These are phyloP conservation scores for Citrus hindsii DNA, from an alignment of 345 rosid species.

Conservation along the genomic window DNA sequence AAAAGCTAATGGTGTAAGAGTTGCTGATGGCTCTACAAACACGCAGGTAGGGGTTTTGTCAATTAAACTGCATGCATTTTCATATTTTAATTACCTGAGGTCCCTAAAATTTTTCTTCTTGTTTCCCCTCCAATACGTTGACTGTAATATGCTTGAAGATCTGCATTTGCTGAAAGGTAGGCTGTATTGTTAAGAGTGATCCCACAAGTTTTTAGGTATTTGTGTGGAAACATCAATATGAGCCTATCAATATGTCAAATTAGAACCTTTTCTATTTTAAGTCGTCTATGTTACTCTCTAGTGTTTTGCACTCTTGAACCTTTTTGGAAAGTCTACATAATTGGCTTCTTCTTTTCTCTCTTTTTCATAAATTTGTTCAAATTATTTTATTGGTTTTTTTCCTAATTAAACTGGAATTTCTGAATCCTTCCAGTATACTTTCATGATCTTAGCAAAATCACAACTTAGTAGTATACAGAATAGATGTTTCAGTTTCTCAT, in stretches of 20 bases:
- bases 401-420: neutral
- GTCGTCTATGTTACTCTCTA: neutral
- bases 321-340: neutral
- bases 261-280: neutral
- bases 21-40: conserved; percentile 39
- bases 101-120: neutral
- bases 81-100: neutral
- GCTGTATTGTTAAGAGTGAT: neutral
- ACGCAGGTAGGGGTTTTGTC: conserved; percentile 53
- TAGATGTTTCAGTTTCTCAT: neutral
- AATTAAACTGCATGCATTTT: neutral
- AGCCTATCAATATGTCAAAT: neutral
- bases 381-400: neutral
- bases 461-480: neutral
- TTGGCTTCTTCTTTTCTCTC: neutral
- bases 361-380: no score
- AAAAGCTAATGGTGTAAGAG: conserved; percentile 55
- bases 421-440: neutral
- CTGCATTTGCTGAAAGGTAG: neutral
- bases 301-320: neutral
- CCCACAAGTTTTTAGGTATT: neutral
- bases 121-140: neutral
- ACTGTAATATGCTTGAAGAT: neutral
- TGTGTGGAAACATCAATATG: neutral
- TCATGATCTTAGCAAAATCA: neutral